phyloP scores from a whole-genome alignment of 1,284 basidiomycete genomes.

The Singerocomus inundabilis region DNA sequence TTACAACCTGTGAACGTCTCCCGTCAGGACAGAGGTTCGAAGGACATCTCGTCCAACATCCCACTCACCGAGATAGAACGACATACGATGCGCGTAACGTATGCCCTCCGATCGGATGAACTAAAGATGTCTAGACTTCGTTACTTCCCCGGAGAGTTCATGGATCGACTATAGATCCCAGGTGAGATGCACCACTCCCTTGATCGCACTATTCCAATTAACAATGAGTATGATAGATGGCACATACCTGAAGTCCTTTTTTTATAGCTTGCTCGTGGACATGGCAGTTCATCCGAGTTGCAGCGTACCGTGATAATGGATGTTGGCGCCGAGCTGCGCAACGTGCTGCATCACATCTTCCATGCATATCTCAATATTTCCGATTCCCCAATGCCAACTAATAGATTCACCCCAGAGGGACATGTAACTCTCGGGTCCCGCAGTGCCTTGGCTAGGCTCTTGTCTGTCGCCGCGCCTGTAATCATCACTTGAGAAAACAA shows the following conservation, averaged over 20 bases:
- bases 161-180: background rate
- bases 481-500: background rate
- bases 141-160: background rate
- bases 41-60: background rate
- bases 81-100: background rate
- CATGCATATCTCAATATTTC: background rate
- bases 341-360: background rate
- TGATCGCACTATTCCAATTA: background rate
- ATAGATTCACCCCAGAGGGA: background rate
- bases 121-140: background rate
- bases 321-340: background rate
- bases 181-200: background rate
- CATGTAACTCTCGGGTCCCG: background rate
- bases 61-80: background rate
- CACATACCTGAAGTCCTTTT: background rate
- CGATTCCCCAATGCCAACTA: background rate
- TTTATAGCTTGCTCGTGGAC: background rate
- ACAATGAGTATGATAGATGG: background rate
- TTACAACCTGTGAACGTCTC: constrained; percentile 1
- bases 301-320: background rate
- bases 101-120: background rate
- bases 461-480: background rate
- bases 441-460: background rate
- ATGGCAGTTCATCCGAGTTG: background rate
- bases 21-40: background rate